phyloP scores from a whole-genome alignment of 805 yeast species.

The Wickerhamiella dianesei region DNA sequence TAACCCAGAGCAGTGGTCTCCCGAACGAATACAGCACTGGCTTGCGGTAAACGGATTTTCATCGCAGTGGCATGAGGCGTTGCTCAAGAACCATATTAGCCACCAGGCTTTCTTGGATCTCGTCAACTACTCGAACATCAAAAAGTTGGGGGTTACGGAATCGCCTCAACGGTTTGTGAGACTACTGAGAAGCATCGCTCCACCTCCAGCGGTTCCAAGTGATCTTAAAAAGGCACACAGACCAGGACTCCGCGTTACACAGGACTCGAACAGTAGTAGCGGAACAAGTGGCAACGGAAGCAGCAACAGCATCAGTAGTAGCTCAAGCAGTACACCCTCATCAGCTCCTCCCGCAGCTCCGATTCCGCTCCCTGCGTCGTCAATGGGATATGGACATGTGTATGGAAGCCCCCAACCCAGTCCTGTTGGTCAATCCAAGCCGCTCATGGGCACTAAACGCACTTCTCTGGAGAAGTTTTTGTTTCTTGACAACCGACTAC shows the following conservation, averaged over 20 bases:
- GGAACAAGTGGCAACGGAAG: not conserved
- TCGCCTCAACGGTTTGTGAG: slow-evolving; percentile 47
- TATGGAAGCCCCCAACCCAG: not conserved
- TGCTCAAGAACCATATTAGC: slow-evolving; percentile 41
- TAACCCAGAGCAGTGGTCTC: slow-evolving; percentile 44
- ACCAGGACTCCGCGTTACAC: not conserved
- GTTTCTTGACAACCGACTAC: slow-evolving; percentile 14
- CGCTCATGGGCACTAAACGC: slow-evolving; percentile 13
- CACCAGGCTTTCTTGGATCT: slow-evolving; percentile 55
- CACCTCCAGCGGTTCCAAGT: slow-evolving; percentile 4
- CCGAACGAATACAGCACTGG: slow-evolving; percentile 56
- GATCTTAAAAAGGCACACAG: not conserved
- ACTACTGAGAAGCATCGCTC: slow-evolving; percentile 31
- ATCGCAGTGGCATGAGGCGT: slow-evolving; percentile 57
- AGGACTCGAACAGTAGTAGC: not conserved
- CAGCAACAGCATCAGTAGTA: slow-evolving; percentile 1
- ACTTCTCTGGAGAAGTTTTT: slow-evolving; percentile 17
- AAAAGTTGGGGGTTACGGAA: slow-evolving; percentile 28
- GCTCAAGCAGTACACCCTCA: not conserved
- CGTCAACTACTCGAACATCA: slow-evolving; percentile 53
- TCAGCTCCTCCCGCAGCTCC: not conserved
- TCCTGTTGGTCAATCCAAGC: not conserved
- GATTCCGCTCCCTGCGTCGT: not conserved
- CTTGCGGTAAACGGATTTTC: slow-evolving; percentile 55
- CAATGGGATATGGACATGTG: not conserved